These are phyloP conservation scores for Sporothrix brasiliensis DNA, from an alignment of 2,329 filamentous ascomycete genomes.

Conservation along the genomic window DNA sequence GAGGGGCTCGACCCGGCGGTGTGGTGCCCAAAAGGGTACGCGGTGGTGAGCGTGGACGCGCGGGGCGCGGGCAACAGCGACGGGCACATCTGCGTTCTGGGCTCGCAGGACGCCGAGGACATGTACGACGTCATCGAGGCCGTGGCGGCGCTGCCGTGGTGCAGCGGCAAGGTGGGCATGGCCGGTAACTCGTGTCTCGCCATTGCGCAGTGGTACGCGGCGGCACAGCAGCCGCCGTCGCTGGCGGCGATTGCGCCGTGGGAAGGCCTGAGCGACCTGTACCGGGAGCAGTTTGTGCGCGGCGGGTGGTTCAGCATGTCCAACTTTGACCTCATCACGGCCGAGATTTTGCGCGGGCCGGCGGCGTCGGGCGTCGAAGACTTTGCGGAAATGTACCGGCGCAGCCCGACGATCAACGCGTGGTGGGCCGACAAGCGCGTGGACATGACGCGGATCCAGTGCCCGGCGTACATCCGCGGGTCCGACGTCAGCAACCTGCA, in stretches of 20 bases:
- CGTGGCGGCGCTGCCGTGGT: not conserved
- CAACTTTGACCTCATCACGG: slow-evolving; percentile 14
- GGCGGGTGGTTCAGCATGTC: not conserved
- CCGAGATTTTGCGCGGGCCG: not conserved
- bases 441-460: slow-evolving; percentile 5
- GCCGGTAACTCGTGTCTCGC: slow-evolving; percentile 10
- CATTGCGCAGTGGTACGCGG: not conserved
- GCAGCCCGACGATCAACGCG: not conserved
- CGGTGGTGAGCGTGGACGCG: not conserved
- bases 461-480: not conserved
- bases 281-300: not conserved
- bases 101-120: slow-evolving; percentile 6
- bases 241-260: not conserved
- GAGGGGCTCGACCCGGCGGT: not conserved
- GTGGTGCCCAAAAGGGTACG: not conserved
- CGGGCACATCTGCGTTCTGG: not conserved
- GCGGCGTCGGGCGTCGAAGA: not conserved
- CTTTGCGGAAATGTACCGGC: slow-evolving; percentile 7
- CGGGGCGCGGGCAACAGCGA: not conserved
- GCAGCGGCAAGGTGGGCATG: slow-evolving; percentile 3
- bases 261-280: not conserved
- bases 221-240: not conserved
- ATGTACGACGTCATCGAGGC: not conserved
- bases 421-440: slow-evolving; percentile 5
- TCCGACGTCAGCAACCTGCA: slow-evolving; percentile 10